Evolutionary conservation across 202 grass and related monocot species (phyloP).

Genomic region (Panicum hallii): DNA sequence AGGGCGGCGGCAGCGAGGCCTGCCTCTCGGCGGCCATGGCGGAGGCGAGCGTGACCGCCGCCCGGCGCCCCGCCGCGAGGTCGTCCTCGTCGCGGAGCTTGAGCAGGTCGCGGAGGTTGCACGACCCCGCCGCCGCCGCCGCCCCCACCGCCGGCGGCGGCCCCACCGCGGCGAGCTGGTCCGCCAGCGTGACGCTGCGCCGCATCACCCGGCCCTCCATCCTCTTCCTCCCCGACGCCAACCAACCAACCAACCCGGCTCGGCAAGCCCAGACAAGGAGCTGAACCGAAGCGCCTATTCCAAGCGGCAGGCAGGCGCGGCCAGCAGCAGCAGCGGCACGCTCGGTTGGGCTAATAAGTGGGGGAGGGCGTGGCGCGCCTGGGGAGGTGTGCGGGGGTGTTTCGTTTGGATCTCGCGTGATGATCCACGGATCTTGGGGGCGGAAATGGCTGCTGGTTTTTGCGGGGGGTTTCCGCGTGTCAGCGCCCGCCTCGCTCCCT

Average conservation of each 20-base stretch:
- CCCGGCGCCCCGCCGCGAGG: constrained; percentile 35
- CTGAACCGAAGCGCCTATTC: neutral
- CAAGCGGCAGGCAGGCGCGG: neutral
- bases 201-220: constrained; percentile 65
- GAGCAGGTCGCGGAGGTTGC: constrained; percentile 88
- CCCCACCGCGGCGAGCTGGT: constrained; percentile 67
- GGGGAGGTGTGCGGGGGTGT: neutral
- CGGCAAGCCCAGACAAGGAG: neutral
- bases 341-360: constrained; percentile 26
- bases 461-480: constrained; percentile 9
- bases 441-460: constrained; percentile 4
- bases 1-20: constrained; percentile 20
- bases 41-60: constrained; percentile 49
- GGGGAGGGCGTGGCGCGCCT: neutral
- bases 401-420: constrained; percentile 29
- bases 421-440: neutral
- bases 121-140: constrained; percentile 21
- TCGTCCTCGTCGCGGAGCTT: constrained; percentile 75
- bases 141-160: neutral
- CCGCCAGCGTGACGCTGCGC: constrained; percentile 75
- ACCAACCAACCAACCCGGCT: neutral
- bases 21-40: constrained; percentile 61
- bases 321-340: neutral
- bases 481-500: neutral
- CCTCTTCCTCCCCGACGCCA: no score